phyloP scores from a whole-genome alignment of 83 land plant genomes.

The Picea abies region DNA sequence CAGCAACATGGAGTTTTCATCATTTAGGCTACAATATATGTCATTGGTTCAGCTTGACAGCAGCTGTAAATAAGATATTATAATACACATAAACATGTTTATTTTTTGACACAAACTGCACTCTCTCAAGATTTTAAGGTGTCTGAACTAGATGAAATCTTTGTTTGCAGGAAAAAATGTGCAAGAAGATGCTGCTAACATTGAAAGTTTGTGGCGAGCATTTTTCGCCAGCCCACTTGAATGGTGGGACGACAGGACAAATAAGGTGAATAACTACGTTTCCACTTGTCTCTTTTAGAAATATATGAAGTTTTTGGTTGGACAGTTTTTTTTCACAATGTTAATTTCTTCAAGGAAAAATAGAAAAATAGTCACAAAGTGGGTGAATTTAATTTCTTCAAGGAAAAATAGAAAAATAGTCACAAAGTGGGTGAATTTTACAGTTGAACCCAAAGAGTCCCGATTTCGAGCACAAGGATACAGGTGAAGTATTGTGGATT shows the following conservation, averaged over 20 bases:
- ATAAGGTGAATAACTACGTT: conserved; percentile 37
- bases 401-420: not conserved
- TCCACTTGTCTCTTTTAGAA: not conserved
- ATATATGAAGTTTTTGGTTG: not conserved
- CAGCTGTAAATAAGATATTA: no score
- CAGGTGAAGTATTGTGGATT: conserved; percentile 74
- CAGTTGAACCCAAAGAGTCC: conserved; percentile 70
- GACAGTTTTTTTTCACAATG: not conserved
- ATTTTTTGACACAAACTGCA: no score
- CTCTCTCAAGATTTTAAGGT: no score
- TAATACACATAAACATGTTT: no score
- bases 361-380: not conserved
- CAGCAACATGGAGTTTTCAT: no score
- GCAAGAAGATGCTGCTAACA: not conserved
- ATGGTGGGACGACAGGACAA: conserved; percentile 76
- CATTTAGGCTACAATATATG: no score
- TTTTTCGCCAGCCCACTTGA: conserved; percentile 72
- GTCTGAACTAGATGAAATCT: no score
- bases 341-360: no score
- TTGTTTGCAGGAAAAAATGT: not conserved
- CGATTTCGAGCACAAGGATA: conserved; percentile 81
- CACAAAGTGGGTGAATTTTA: conserved; percentile 2
- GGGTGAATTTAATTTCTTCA: not conserved
- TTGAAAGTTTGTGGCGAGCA: conserved; percentile 65
- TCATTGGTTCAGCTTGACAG: no score